Base-by-base conservation (phyloP, 2,329 filamentous ascomycete species). In the Fusarium pseudocircinatum region DNA sequence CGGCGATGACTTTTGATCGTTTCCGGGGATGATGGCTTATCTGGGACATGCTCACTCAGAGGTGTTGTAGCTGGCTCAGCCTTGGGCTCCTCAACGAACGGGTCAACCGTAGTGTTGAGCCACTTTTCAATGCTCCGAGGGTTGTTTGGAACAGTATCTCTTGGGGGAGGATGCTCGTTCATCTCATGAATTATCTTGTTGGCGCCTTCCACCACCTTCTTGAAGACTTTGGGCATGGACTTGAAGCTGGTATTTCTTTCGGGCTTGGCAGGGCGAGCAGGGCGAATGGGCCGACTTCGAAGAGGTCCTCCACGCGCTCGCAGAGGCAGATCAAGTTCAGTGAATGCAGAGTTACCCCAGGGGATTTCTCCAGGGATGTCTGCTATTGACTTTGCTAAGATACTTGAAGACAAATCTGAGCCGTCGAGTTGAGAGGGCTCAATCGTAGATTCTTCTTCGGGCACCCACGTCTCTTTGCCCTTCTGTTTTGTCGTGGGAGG, bases 271-370 rank as follows among this genome's bases (percentile, higher is more conserved):
- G 82, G 80, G 28, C 80, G 69, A 53, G 61, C 72, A 46, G 69
- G 71, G 20, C 70, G 81, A 78, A 84, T 83, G 42, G 79, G 76
- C 65, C 78, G 79, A 63, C 83, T 85, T 34, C 82, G 81, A n/a
- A 84, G 82, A 60, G 87, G 82, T 11, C 85, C 84, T 14, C 84
- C 85, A 26, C 85, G 84, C 15, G 63, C 71, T 10, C 71, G 60
- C 2, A 87, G 77, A 2, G 89, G 85, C 3, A 92, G 79, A 60
- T 91, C 89, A 12, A 92, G 83, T 75, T 89, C 89, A 72, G 89
- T 92, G 73, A 92, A 92, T n/a, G 90, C 90, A 24, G 90, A 92
- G 70, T 88, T 88, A 11, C 90, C 90, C 77, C 91, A 87, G 0
- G 90, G 89, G 54, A 92, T 91, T 18, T 92, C 90, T 15, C 82